These are phyloP conservation scores for Castanopsis chinensis DNA, from an alignment of 306 rosid species.

Conservation along the genomic window DNA sequence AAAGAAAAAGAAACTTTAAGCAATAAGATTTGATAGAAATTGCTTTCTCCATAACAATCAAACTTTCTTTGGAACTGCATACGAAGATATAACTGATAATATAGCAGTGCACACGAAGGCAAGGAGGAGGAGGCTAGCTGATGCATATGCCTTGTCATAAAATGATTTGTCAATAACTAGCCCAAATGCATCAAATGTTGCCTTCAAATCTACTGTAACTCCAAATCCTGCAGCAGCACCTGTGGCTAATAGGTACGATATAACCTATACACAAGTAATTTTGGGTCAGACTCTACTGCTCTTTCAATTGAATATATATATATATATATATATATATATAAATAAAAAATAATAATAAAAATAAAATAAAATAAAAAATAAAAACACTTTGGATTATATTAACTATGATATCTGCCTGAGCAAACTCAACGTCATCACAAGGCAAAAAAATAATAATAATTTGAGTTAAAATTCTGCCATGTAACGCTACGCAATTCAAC, in stretches of 20 bases:
- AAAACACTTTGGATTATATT: too few species aligned
- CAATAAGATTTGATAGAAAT: neutral
- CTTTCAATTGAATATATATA: neutral
- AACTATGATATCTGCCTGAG: too few species aligned
- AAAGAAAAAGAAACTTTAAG: neutral
- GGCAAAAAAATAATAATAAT: too few species aligned
- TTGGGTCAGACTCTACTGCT: neutral
- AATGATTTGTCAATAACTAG: neutral
- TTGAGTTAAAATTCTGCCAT: too few species aligned
- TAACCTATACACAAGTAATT: neutral
- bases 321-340: too few species aligned
- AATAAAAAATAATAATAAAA: too few species aligned
- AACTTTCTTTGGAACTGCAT: constrained; percentile 20
- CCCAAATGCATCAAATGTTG: neutral
- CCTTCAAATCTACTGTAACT: neutral
- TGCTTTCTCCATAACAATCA: neutral
- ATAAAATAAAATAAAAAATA: neutral
- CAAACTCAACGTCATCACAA: too few species aligned
- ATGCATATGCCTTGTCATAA: constrained; percentile 3
- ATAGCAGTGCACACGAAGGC: constrained; percentile 26
- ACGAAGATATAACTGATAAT: constrained; percentile 24
- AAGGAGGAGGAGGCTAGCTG: constrained; percentile 22
- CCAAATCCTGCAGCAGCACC: constrained; percentile 33
- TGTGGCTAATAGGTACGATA: constrained; percentile 15
- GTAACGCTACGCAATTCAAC: too few species aligned